Base-by-base conservation (phyloP, 768 basidiomycete species). In the Phanerochaete carnosa region DNA sequence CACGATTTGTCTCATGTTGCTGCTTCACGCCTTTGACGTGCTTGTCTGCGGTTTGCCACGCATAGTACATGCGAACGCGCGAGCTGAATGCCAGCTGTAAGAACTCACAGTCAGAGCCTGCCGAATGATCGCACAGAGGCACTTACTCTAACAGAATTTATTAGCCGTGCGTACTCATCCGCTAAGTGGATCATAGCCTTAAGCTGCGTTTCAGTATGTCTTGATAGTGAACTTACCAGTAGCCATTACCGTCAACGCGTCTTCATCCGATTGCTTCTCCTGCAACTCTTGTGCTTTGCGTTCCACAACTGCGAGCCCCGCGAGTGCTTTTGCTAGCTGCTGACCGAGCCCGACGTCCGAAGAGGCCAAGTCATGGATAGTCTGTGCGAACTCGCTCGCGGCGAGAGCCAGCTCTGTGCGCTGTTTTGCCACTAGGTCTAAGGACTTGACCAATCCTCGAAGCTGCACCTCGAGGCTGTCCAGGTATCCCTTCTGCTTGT, bases 111-210 rank as follows among this genome's bases (percentile, higher is more conserved):
- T 30, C 49, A 55, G 28, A 19, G 23, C 37, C 30, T 37, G 22
- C 37, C n/a, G 22, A 28, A 39, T 52, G 45, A 26, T 26, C 23
- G 28, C 3, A 32, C 33, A 7, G 11, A 53, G 19, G 4, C n/a
- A 77, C 90, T 57, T 71, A 92, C 92, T 62, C 92, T 81, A 55
- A 95, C 94, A 59, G 90, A 92, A 66, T 83, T 86, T 62, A 96
- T 91, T 55, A 98, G 79, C 55, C 96, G 81, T n/a, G 94, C 85
- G 70, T 98, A 98, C 73, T 97, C 95, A 68, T 98, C 96, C 50
- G 86, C 92, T 76, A 57, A 11, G 11, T 26, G 3, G 8, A 28
- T 4, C 39, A 56, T 23, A 28, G 46, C 46, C 39, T 29, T 11
- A 13, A 16, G 26, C 47, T 22, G 58, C 32, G 49, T 22, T 16